Evolutionary conservation across 345 rosid species (phyloP).

Genomic region (Heritiera fomes): DNA sequence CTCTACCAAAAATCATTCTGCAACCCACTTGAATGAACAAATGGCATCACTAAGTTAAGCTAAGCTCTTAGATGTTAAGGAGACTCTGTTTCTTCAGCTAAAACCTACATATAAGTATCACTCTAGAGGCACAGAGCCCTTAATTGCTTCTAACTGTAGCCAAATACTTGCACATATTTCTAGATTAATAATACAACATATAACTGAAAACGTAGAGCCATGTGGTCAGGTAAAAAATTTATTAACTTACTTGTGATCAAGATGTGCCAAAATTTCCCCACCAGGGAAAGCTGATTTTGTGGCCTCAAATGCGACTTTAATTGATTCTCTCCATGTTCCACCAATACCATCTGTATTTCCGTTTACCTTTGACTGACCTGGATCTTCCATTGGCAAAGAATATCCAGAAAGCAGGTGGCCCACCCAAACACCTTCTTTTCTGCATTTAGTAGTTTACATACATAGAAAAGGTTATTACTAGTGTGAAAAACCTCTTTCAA

Average conservation of each 20-base stretch:
- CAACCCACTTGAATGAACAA: background rate
- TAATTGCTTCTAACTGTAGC: constrained; percentile 1
- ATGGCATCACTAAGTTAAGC: background rate
- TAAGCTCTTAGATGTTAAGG: background rate
- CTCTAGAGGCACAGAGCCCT: background rate
- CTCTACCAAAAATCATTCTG: background rate
- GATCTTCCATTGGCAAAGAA: constrained; percentile 87
- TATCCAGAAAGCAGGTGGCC: constrained; percentile 86
- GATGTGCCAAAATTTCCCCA: constrained; percentile 84
- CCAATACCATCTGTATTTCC: constrained; percentile 42
- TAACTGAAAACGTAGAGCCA: background rate
- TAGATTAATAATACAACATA: background rate
- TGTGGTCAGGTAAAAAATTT: background rate
- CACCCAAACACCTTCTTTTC: constrained; percentile 88
- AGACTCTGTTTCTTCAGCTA: background rate
- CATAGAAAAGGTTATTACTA: background rate
- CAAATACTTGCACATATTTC: background rate
- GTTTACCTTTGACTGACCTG: constrained; percentile 41
- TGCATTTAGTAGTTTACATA: constrained; percentile 25
- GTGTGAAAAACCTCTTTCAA: background rate
- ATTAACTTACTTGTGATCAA: constrained; percentile 82
- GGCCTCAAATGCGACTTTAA: constrained; percentile 74
- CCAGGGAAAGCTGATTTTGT: constrained; percentile 82
- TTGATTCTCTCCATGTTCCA: constrained; percentile 83
- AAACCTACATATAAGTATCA: background rate